Conservation (phyloP, 768 basidiomycete species). For the Phaeotremella skinneri region DNA sequence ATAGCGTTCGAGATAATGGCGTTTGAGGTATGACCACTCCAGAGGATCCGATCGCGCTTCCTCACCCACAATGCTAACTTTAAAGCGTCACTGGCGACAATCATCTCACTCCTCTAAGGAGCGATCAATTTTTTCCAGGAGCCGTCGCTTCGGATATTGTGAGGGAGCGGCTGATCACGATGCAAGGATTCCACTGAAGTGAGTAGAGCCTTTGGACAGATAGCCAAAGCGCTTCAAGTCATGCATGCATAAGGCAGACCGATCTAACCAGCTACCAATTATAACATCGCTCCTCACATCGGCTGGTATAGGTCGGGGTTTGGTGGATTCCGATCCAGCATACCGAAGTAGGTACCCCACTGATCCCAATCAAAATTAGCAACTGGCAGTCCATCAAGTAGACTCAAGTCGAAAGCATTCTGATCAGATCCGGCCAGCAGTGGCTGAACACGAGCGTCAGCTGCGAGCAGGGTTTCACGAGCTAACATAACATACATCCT, state of each 20-base stretch:
- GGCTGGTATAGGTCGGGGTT: not conserved
- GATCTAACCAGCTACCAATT: not conserved
- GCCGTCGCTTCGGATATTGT: no score
- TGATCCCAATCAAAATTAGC: conserved; percentile 40
- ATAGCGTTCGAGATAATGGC: no score
- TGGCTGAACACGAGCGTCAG: not conserved
- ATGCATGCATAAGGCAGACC: not conserved
- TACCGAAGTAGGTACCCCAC: conserved; percentile 33
- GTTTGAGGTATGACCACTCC: no score
- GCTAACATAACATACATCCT: not conserved
- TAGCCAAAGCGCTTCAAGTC: not conserved
- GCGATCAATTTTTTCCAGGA: no score
- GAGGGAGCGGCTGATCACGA: no score
- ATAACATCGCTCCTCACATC: not conserved
- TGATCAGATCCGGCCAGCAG: conserved; percentile 6
- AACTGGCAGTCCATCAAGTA: conserved; percentile 43
- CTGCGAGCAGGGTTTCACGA: not conserved
- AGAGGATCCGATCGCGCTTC: no score
- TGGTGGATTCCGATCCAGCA: conserved; percentile 9
- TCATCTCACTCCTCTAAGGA: no score
- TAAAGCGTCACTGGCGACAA: no score
- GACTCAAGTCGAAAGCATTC: conserved; percentile 26
- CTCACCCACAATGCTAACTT: no score
- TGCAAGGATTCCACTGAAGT: no score
- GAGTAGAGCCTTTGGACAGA: no score